Percentiles rank a stretch among this genome's conserved stretches.
Evolutionary conservation across 2,329 filamentous ascomycete species (phyloP).

Genomic region (Epichloe aotearoae): DNA sequence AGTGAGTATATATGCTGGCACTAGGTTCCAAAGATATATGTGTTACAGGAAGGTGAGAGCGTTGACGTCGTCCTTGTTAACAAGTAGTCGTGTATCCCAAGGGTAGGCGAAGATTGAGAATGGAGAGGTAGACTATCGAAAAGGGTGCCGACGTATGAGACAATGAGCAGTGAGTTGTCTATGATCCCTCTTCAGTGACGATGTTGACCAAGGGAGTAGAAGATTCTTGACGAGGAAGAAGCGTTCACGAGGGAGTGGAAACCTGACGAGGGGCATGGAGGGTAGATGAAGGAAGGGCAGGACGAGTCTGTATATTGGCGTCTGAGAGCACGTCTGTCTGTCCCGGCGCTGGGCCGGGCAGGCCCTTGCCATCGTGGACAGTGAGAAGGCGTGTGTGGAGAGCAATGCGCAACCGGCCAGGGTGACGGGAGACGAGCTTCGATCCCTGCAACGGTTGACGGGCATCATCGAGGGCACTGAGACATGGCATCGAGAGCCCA

Average conservation of each 20-base stretch:
- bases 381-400: conserved; percentile 7
- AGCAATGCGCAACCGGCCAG: conserved; percentile 10
- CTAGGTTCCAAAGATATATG: neutral
- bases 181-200: conserved; percentile 17
- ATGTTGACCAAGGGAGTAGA: conserved; percentile 19
- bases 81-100: neutral
- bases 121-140: conserved; percentile 15
- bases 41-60: neutral
- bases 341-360: conserved; percentile 5
- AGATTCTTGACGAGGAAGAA: conserved; percentile 14
- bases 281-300: conserved; percentile 24
- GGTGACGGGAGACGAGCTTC: conserved; percentile 8
- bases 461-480: conserved; percentile 2
- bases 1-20: neutral
- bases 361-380: conserved; percentile 9
- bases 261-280: conserved; percentile 18
- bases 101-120: conserved; percentile 9
- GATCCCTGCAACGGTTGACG: conserved; percentile 6
- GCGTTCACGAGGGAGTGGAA: conserved; percentile 10
- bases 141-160: conserved; percentile 20
- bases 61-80: conserved; percentile 7
- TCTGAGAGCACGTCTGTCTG: conserved; percentile 8
- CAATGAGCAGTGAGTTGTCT: conserved; percentile 18
- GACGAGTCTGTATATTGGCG: conserved; percentile 4
- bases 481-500: conserved; percentile 4